A percentile compares a stretch with the other conserved stretches of the same genome.
These are phyloP conservation scores for Pythium aphanidermatum DNA, from an alignment of 352 stramenopile genomes.

Conservation along the genomic window DNA sequence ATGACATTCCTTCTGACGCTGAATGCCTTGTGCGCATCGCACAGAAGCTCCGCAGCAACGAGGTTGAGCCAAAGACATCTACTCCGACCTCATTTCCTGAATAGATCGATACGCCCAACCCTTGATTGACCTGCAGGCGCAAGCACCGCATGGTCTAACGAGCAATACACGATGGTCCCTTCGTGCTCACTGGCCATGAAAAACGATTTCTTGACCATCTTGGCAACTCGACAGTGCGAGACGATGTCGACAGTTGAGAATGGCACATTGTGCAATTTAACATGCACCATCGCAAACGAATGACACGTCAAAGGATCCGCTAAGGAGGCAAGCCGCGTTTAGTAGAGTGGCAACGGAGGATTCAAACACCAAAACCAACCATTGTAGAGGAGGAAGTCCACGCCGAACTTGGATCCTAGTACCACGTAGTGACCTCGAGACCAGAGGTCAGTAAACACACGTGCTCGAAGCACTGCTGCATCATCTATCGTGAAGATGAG, in stretches of 20 bases:
- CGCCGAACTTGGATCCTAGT: slow-evolving; percentile 78
- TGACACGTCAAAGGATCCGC: slow-evolving; percentile 35
- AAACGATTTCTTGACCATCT: slow-evolving; percentile 72
- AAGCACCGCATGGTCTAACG: slow-evolving; percentile 52
- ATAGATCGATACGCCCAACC: neutral
- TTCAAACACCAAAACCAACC: too few relatives aligned
- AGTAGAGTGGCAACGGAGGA: too few relatives aligned
- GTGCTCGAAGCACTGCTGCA: slow-evolving; percentile 18
- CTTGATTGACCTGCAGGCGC: slow-evolving; percentile 25
- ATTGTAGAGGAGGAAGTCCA: slow-evolving; percentile 75
- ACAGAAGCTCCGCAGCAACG: slow-evolving; percentile 69
- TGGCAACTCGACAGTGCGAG: slow-evolving; percentile 57
- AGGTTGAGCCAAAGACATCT: slow-evolving; percentile 43
- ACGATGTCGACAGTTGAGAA: slow-evolving; percentile 49
- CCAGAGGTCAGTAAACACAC: slow-evolving; percentile 68
- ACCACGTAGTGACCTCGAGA: slow-evolving; percentile 55
- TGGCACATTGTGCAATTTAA: slow-evolving; percentile 34
- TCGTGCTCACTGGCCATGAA: slow-evolving; percentile 37
- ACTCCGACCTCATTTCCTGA: too few relatives aligned
- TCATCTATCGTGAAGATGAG: slow-evolving; percentile 8
- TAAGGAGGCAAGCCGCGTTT: too few relatives aligned
- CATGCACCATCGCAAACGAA: slow-evolving; percentile 44
- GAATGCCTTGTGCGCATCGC: slow-evolving; percentile 58
- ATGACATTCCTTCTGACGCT: slow-evolving; percentile 58
- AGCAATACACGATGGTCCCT: slow-evolving; percentile 41